These are phyloP conservation scores for Talaromyces adpressus DNA, from an alignment of 495 filamentous ascomycete genomes.

Conservation along the genomic window DNA sequence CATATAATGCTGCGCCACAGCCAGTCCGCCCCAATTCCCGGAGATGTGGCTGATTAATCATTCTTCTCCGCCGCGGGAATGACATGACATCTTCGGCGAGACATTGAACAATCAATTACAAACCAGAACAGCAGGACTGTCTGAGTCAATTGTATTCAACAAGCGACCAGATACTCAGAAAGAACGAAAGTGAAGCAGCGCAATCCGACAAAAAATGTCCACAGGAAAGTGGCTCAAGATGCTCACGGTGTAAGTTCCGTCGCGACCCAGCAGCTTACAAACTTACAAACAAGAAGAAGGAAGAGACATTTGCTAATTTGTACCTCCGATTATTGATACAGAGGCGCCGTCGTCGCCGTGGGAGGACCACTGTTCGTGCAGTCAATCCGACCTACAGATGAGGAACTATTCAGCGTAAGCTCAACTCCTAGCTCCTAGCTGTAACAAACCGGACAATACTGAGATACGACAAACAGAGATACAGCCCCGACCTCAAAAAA, in stretches of 20 bases:
- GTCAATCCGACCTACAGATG: conserved; percentile 77
- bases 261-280: neutral
- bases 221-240: conserved; percentile 50
- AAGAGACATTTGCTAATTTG: neutral
- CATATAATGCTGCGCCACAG: neutral
- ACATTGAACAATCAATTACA: neutral
- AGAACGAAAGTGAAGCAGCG: neutral
- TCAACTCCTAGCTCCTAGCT: neutral
- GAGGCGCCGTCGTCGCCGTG: conserved; percentile 59
- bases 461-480: conserved; percentile 44
- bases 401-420: conserved; percentile 71
- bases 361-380: conserved; percentile 82
- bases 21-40: neutral
- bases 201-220: neutral
- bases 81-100: neutral
- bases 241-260: conserved; percentile 38
- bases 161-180: neutral
- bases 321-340: too few relatives aligned
- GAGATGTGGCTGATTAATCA: neutral
- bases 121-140: neutral
- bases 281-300: neutral
- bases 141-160: neutral
- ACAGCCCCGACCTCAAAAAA: conserved; percentile 89
- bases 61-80: neutral
- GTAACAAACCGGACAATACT: neutral